Conservation (phyloP, 1,284 basidiomycete genomes). For the Ganoderma leucocontextum region DNA sequence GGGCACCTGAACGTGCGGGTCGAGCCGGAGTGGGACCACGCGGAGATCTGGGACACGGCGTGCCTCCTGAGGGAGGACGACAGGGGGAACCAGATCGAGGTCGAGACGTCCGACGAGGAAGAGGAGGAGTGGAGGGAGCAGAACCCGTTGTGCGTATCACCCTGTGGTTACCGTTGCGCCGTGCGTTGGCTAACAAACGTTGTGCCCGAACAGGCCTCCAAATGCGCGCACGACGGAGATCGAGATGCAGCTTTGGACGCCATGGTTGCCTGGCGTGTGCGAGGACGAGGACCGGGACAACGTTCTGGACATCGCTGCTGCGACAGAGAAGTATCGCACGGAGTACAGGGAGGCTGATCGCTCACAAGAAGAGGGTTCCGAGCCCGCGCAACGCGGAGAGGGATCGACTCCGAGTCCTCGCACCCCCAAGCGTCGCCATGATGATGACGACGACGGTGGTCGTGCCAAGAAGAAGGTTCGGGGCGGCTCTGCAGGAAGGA, state of each 20-base stretch:
- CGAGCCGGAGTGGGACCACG: constrained; percentile 17
- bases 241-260: not conserved
- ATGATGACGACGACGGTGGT: not conserved
- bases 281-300: not conserved
- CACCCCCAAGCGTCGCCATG: constrained; percentile 7
- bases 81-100: constrained; percentile 15
- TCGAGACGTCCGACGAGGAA: constrained; percentile 23
- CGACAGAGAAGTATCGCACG: not conserved
- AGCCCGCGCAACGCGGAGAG: not conserved
- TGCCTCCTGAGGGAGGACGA: constrained; percentile 15
- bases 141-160: not conserved
- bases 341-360: not conserved
- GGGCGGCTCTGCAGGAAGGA: constrained; percentile 3
- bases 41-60: constrained; percentile 19
- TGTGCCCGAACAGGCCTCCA: not conserved
- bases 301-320: not conserved
- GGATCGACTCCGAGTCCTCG: not conserved
- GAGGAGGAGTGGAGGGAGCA: not conserved
- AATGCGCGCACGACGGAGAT: constrained; percentile 3
- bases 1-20: constrained; percentile 12
- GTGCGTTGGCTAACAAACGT: not conserved
- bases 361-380: not conserved
- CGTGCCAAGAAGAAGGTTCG: not conserved
- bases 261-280: not conserved
- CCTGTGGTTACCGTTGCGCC: no score